phyloP scores from a whole-genome alignment of 345 rosid species.

The Gossypium raimondii region DNA sequence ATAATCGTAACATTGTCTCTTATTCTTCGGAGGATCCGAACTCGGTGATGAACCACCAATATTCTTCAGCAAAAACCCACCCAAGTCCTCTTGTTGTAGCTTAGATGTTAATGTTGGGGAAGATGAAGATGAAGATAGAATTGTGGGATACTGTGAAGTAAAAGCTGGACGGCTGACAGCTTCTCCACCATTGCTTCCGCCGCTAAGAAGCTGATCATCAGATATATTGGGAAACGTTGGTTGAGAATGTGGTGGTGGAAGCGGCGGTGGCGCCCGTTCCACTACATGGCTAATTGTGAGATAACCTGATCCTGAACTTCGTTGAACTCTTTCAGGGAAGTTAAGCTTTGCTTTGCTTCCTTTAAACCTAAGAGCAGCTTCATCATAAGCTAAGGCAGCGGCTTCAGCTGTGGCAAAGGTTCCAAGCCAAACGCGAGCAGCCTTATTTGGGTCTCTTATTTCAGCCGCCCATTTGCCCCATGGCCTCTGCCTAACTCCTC shows the following conservation, averaged over 20 bases:
- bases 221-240: conserved; percentile 14
- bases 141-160: conserved; percentile 2
- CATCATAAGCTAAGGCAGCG: conserved; percentile 71
- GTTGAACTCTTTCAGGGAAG: conserved; percentile 70
- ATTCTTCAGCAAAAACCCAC: conserved; percentile 19
- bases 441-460: conserved; percentile 50
- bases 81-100: conserved; percentile 9
- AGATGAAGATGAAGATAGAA: conserved; percentile 18
- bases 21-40: conserved; percentile 7
- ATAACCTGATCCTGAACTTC: conserved; percentile 9
- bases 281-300: background rate
- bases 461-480: conserved; percentile 61
- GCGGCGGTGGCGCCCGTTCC: background rate
- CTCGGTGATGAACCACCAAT: conserved; percentile 26
- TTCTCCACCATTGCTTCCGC: background rate
- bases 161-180: conserved; percentile 5
- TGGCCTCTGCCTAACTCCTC: conserved; percentile 54
- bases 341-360: conserved; percentile 84
- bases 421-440: conserved; percentile 62
- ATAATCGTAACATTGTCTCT: background rate
- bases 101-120: conserved; percentile 19
- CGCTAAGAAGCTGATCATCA: conserved; percentile 9
- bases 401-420: conserved; percentile 78
- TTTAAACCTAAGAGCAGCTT: conserved; percentile 78
- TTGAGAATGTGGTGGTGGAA: conserved; percentile 10